A percentile compares a stretch with the other conserved stretches of the same genome.
Conservation (phyloP, 805 yeast species). For the Priceomyces haplophilus region DNA sequence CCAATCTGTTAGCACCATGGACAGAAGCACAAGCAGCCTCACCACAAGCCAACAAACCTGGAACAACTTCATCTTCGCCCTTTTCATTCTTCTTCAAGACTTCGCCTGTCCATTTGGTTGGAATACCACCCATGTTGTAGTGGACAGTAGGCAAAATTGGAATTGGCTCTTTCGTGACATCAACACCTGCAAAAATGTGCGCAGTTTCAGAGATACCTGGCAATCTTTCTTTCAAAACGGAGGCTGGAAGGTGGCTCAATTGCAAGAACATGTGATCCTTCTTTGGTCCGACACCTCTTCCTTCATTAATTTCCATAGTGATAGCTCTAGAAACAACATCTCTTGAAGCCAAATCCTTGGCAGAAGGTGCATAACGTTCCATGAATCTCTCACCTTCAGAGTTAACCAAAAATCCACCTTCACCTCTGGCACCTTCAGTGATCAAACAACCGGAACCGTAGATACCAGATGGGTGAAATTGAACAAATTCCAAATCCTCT, state of each 20-base stretch:
- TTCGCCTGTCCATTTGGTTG: conserved; percentile 97
- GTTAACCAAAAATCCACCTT: conserved; percentile 96
- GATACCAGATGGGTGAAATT: conserved; percentile 99
- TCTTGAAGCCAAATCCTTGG: conserved; percentile 97
- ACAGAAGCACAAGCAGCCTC: conserved; percentile 99
- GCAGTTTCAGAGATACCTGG: conserved; percentile 99
- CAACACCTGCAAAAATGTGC: conserved; percentile 97
- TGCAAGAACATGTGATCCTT: conserved; percentile 95
- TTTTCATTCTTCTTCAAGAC: conserved; percentile 75
- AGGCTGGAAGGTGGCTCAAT: conserved; percentile 88
- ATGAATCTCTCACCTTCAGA: conserved; percentile 98
- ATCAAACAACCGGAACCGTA: conserved; percentile 98
- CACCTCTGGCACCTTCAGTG: conserved; percentile 99
- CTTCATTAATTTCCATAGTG: conserved; percentile 97
- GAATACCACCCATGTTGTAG: conserved; percentile 99
- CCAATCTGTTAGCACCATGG: conserved; percentile 98
- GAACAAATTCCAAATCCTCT: conserved; percentile 96
- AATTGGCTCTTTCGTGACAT: conserved; percentile 98
- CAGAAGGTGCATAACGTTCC: conserved; percentile 99
- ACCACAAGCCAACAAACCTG: conserved; percentile 96
- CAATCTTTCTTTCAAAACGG: conserved; percentile 88
- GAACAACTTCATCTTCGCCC: conserved; percentile 88
- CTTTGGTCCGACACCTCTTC: conserved; percentile 97
- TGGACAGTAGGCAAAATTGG: conserved; percentile 98
- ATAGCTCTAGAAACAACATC: conserved; percentile 98